Conservation (phyloP, 2,329 filamentous ascomycete species). For the Arthrinium puccinioides region DNA sequence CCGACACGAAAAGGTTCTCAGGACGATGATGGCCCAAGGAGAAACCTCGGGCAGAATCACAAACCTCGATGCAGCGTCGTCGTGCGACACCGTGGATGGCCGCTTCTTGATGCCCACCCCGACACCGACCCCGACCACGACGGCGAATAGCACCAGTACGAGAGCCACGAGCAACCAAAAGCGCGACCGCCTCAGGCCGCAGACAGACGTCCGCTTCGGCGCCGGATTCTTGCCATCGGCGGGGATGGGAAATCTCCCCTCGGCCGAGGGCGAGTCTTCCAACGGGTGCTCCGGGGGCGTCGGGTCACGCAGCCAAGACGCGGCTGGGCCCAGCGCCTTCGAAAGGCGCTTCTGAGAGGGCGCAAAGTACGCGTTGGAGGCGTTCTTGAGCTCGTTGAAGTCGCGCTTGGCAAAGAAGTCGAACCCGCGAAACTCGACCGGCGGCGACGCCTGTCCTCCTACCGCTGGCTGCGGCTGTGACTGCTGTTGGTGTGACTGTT, state of each 20-base stretch:
- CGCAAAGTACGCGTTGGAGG: slow-evolving; percentile 19
- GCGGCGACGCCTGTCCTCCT: slow-evolving; percentile 3
- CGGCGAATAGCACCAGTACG: slow-evolving; percentile 20
- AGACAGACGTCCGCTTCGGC: slow-evolving; percentile 11
- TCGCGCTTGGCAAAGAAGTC: slow-evolving; percentile 23
- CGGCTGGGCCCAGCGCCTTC: slow-evolving; percentile 7
- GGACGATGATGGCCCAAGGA: too few species aligned
- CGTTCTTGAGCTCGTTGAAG: slow-evolving; percentile 18
- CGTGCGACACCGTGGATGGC: neutral
- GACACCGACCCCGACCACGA: slow-evolving; percentile 27
- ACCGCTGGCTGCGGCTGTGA: neutral
- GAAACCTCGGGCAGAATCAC: slow-evolving; percentile 4
- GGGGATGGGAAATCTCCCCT: slow-evolving; percentile 5
- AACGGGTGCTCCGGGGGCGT: slow-evolving; percentile 12
- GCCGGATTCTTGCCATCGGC: slow-evolving; percentile 6
- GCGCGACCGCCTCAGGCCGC: slow-evolving; percentile 21
- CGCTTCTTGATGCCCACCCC: slow-evolving; percentile 27
- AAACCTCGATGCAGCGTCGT: slow-evolving; percentile 15
- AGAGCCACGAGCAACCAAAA: slow-evolving; percentile 28
- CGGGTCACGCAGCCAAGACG: slow-evolving; percentile 23
- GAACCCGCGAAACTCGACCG: slow-evolving; percentile 22
- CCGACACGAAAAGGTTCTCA: neutral
- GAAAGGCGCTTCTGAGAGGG: slow-evolving; percentile 7
- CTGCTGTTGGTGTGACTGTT: neutral
- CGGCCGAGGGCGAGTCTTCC: slow-evolving; percentile 3